Base-by-base conservation (phyloP, 2,329 filamentous ascomycete genomes). In the Aspergillus sp. region DNA sequence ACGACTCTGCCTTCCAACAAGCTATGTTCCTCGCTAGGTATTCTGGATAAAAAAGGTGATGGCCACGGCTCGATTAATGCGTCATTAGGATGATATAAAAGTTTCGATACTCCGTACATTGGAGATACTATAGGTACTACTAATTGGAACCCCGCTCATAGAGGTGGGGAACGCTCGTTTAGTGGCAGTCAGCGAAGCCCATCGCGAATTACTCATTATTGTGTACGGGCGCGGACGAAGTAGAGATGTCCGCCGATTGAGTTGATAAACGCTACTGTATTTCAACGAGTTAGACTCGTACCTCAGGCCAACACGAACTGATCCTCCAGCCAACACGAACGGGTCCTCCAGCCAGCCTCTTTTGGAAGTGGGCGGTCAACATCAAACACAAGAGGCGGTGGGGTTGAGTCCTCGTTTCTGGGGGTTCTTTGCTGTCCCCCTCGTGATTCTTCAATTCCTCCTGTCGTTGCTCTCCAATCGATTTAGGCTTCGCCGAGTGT, bases 381-480 rank as follows among this genome's bases (percentile, higher is more conserved):
- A 31, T 9, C 27, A 53, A 27, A 41, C 27, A 35, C n/a, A 53
- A 46, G 51, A 52, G 51, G 51, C 51, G 51, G 51, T 53, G 51
- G 51, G 23, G 37, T 31, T 41, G 49, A 52, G 37, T 24, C 39
- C 23, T 52, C 40, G 35, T 44, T 44, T 52, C 24, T 33, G 50
- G 39, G 27, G n/a, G 40, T 52, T 23, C 39, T 35, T 23, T 52
- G 49, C 48, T n/a, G 41, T 15, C 40, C 50, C 40, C 50, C 27
- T 31, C 27, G 27, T 52, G 40, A 27, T 52, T 41, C 35, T 37
- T 35, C 33, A 24, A 11, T 48, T 17, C 24, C 48, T 15, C 17
- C 27, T 15, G 46, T 37, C 33, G 17, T 21, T 49, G 31, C 33
- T 37, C 43, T 24, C 43, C 21, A 12, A 35, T 14, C 45, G 41